Base-by-base conservation (phyloP, 2,329 filamentous ascomycete genomes). In the Aspergillus sp. region DNA sequence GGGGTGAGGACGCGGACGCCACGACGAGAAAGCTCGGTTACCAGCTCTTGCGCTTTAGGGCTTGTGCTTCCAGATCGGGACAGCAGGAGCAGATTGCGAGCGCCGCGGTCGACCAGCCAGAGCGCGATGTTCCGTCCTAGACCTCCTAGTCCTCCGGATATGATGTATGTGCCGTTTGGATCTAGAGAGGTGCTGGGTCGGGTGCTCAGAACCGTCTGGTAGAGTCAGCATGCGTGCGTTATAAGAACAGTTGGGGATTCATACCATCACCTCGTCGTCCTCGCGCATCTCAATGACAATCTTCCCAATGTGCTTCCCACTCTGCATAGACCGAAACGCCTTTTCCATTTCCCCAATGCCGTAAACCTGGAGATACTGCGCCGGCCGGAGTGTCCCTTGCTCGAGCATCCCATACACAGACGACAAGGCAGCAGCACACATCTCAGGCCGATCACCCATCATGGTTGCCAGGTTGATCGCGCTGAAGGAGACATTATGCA, bases 131-230 rank as follows among this genome's bases (percentile, higher is more conserved):
- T 50, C 21, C 53, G 48, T 14, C 59, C 59, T 21, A 61, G 56
- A 17, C 59, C 59, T 11, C 59, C 59, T 4, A 59, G 33, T 11
- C 59, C 59, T 14, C 59, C 59, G 15, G 52, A 46, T 25, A 60
- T 35, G 12, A 60, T n/a, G n/a, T 58, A 60, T 14, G 58, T 60
- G 11, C 51, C 41, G 3, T 55, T 35, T 35, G 33, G 9, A 35
- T 49, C 46, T 3, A 49, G 21, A 31, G 33, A 49, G 31, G 17
- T 37, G 46, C 9, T 49, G 11, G 46, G 33, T 7, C 35, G 33
- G 9, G 46, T 19, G 6, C n/a, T 37, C 46, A 49, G 6, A 14
- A 49, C 21, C 7, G 46, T 35, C 46, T 49, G 23, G 31, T 21
- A 35, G 14, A 17, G 31, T 35, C 15, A 35, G n/a, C 31, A 31